Base-by-base conservation (phyloP, 2,329 filamentous ascomycete genomes). In the Corniculantispora saksenae region DNA sequence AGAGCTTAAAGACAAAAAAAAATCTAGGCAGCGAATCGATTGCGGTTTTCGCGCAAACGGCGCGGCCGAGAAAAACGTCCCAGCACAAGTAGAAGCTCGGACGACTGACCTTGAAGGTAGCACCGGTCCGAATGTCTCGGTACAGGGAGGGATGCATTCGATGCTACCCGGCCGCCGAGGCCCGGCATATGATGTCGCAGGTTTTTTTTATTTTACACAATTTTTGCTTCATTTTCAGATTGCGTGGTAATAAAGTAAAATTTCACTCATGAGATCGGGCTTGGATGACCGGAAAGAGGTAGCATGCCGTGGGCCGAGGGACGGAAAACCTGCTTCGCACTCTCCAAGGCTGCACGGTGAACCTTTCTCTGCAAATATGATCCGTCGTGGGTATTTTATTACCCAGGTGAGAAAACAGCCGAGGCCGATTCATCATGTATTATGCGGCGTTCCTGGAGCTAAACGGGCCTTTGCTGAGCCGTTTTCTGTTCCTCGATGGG, bases 381-480 rank as follows among this genome's bases (percentile, higher is more conserved):
- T 32, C 32, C 32, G 32, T 32, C 10, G 32, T 10, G 10, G 10
- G 32, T n/a, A n/a, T n/a, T n/a, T n/a, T n/a, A n/a, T 38, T 13
- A 38, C 12, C 38, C 38, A 43, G 38, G 17, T 27, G 3, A 35
- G 27, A 19, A 53, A 53, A 17, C 25, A 27, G 35, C 38, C 55
- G 55, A 57, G 38, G 55, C 55, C n/a, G 17, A 21, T 5, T 21
- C 5, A 12, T 21, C 12, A 21, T 3, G 38, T 4, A 43, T 19
- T 13, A 55, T 21, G 54, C 54, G 43, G 21, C 38, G 54, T 57
- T 57, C 54, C 54, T 57, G 54, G 32, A 43, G 54, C 54, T 56
- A 43, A 56, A 25, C 54, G 54, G 35, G 35, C 32, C 27, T 29
- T 32, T 55, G 19, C 54, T 29, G 15, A n/a, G 23, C 47, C 19